Evolutionary conservation across 2,329 filamentous ascomycete species (phyloP), one percentile per base, ranked within the genome.

Genomic region (Apiospora phragmitis): DNA sequence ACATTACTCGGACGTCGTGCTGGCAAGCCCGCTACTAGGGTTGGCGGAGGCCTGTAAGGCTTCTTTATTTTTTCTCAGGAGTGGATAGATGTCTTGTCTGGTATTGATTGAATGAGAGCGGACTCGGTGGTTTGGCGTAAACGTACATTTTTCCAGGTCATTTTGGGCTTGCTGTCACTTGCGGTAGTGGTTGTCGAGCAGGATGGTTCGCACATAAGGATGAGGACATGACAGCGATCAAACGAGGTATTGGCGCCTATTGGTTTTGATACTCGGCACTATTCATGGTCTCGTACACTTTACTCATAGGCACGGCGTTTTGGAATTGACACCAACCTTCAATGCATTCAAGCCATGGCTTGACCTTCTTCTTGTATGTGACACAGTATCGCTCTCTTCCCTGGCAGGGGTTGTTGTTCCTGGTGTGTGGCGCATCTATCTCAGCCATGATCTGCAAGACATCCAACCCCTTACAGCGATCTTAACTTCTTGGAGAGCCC

Each of bases 1-100:
- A 98, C 95, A 1, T 83, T 99, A 68, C 85, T 99, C 5, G 95
- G 95, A 42, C 90, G 95, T 76, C 83, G 90, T 71, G 55, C 55
- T 14, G 85, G 87, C 75, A 89, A 90, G 76, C 81, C 87, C 62
- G 80, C 85, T 32, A 83, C 85, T 71, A 83, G 79, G 42, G 83
- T 83, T 65, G 83, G 79, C 38, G 77, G 55, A 1, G 55, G 55
- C 55, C 55, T 24, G 55, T 62, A 21, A 38, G 32, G 79, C 49
- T 62, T 45, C n/a, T 72, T 77, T 77, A 72, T 69, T 42, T 29
- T 43, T 38, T 21, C 24, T 26, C 26, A 62, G 21, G 26, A 70
- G 51, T 41, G 66, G 67, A 59, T 68, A 18, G 26, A 59, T 68
- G 49, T 68, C 29, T 59, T 45, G 66, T 69, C 55, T 45, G 55